These are phyloP conservation scores for Albophoma yamanashiensis DNA, from an alignment of 2,329 filamentous ascomycete genomes.

Conservation along the genomic window DNA sequence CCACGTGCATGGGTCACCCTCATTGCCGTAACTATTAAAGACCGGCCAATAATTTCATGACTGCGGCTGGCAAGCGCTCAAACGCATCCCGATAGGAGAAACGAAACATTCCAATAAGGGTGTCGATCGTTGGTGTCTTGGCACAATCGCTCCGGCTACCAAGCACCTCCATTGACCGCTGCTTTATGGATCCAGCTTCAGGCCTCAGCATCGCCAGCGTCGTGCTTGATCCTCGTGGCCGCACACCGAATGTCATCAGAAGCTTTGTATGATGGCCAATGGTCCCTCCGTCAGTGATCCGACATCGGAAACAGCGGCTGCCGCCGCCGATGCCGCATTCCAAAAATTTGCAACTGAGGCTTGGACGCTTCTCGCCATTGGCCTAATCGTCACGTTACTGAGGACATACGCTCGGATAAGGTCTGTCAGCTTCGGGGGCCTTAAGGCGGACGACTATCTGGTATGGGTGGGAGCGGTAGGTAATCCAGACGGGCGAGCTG, in stretches of 20 bases:
- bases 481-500: not conserved
- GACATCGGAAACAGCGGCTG: conserved; percentile 10
- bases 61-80: not conserved
- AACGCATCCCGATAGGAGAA: not conserved
- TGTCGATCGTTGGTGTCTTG: too few species aligned
- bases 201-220: not conserved
- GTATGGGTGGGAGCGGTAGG: conserved; percentile 42
- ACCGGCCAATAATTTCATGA: not conserved
- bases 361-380: conserved; percentile 36
- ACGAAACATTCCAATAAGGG: not conserved
- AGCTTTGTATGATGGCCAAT: not conserved
- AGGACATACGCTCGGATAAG: conserved; percentile 38
- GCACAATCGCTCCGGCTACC: not conserved
- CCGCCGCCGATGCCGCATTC: conserved; percentile 11
- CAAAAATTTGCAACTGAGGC: conserved; percentile 19
- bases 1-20: not conserved
- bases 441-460: conserved; percentile 48
- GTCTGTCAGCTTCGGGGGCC: conserved; percentile 34
- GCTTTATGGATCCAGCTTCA: not conserved
- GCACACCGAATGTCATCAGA: not conserved
- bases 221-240: not conserved
- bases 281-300: conserved; percentile 2
- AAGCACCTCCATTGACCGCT: not conserved
- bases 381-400: conserved; percentile 35
- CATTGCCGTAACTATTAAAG: not conserved